phyloP scores from a whole-genome alignment of 768 basidiomycete species.

The Amanita pseudoporphyria region DNA sequence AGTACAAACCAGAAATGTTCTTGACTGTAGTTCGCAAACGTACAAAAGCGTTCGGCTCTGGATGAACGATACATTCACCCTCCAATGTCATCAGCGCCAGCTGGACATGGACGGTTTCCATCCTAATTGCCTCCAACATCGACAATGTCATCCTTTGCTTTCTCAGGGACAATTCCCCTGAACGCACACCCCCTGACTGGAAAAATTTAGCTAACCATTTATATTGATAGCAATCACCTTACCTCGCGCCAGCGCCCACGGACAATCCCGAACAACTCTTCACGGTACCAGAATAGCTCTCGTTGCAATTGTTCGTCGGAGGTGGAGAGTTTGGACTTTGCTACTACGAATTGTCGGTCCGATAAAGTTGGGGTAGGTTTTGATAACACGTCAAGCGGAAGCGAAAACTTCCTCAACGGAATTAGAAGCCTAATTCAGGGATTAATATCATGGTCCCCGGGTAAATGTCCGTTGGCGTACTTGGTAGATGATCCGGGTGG shows the following conservation, averaged over 20 bases:
- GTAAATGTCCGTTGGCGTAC: constrained; percentile 27
- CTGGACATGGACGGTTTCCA: constrained; percentile 52
- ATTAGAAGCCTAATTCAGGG: constrained; percentile 42
- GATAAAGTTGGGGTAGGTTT: constrained; percentile 77
- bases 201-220: constrained; percentile 4
- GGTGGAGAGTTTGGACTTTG: constrained; percentile 53
- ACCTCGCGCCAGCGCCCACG: constrained; percentile 84
- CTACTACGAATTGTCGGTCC: constrained; percentile 85
- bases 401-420: constrained; percentile 59
- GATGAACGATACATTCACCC: constrained; percentile 22
- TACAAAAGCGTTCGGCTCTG: constrained; percentile 52
- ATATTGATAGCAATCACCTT: constrained; percentile 13
- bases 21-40: constrained; percentile 46
- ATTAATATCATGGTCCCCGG: not conserved
- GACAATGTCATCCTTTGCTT: constrained; percentile 66
- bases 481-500: constrained; percentile 82
- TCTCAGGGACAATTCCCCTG: constrained; percentile 70
- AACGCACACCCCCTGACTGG: constrained; percentile 71
- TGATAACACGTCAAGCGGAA: constrained; percentile 49
- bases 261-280: constrained; percentile 67
- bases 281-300: constrained; percentile 94
- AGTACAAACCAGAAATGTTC: constrained; percentile 58
- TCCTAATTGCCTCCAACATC: constrained; percentile 72
- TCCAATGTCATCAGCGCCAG: constrained; percentile 35
- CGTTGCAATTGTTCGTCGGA: constrained; percentile 55